A percentile compares a stretch with the other conserved stretches of the same genome.
Conservation (phyloP, 148 eudicot species). For the Arbutus unedo region DNA sequence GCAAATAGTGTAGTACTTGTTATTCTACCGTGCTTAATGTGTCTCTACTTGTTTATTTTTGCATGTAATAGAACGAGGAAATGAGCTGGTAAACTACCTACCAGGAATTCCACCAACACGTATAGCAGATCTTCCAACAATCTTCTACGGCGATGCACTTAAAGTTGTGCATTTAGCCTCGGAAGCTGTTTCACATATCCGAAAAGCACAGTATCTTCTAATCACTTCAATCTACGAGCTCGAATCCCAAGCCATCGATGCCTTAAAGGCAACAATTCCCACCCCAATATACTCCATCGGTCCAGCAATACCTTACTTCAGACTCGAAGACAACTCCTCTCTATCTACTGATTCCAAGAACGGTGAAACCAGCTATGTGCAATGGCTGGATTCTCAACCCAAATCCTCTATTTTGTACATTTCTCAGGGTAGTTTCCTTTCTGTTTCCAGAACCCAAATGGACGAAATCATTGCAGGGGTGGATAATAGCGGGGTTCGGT, state of each 20-base stretch:
- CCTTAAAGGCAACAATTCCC: slow-evolving; percentile 5
- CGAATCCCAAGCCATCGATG: slow-evolving; percentile 19
- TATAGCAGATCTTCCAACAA: slow-evolving; percentile 41
- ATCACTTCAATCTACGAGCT: slow-evolving; percentile 23
- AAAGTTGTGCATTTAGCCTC: slow-evolving; percentile 10
- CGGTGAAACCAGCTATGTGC: slow-evolving; percentile 22
- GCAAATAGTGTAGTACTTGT: background rate
- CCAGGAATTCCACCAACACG: slow-evolving; percentile 55
- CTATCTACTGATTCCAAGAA: background rate
- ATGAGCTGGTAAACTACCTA: slow-evolving; percentile 44
- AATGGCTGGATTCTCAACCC: slow-evolving; percentile 46
- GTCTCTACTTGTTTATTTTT: background rate
- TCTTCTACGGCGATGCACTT: slow-evolving; percentile 30
- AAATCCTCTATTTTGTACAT: slow-evolving; percentile 45
- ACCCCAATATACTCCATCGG: slow-evolving; percentile 18
- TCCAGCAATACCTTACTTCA: slow-evolving; percentile 39
- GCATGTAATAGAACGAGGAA: slow-evolving; percentile 28
- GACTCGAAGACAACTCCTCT: background rate
- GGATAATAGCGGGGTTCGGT: slow-evolving; percentile 43
- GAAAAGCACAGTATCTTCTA: slow-evolving; percentile 37
- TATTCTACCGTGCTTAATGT: background rate
- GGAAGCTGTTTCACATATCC: slow-evolving; percentile 21
- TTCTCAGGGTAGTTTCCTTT: slow-evolving; percentile 63
- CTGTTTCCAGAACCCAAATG: slow-evolving; percentile 45
- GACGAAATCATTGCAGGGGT: slow-evolving; percentile 51